Percentiles rank a stretch among this genome's conserved stretches.
These are phyloP conservation scores for Daldinia grandis DNA, from an alignment of 495 filamentous ascomycete genomes.

Conservation along the genomic window DNA sequence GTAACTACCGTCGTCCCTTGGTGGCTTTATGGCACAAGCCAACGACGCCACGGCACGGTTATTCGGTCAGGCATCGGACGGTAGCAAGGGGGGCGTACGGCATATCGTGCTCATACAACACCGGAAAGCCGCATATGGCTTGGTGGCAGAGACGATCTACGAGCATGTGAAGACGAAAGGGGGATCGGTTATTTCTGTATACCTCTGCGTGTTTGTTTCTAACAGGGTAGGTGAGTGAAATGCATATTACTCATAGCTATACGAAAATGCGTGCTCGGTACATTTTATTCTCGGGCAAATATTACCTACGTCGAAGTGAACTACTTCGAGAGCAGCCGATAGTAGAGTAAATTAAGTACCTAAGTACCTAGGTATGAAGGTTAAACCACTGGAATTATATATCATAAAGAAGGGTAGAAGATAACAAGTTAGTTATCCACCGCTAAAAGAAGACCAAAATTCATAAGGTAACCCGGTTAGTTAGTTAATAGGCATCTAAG, in stretches of 20 bases:
- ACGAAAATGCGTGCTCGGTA: neutral
- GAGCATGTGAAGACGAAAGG: neutral
- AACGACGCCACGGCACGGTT: neutral
- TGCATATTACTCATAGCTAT: neutral
- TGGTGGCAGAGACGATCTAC: neutral
- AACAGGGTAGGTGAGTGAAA: neutral
- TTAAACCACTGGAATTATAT: no score
- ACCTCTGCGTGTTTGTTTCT: neutral
- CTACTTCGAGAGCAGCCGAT: neutral
- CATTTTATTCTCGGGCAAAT: neutral
- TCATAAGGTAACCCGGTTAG: neutral
- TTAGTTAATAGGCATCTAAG: neutral
- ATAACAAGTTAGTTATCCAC: no score
- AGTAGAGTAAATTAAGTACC: no score
- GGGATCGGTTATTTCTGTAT: neutral
- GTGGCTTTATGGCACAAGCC: neutral
- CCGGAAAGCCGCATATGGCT: neutral
- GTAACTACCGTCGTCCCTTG: constrained; percentile 4
- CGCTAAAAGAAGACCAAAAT: neutral
- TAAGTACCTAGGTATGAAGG: no score
- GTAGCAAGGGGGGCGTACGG: neutral
- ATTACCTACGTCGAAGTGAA: neutral
- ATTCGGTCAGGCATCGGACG: neutral
- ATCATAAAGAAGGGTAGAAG: no score
- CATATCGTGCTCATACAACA: neutral